A percentile compares a stretch with the other conserved stretches of the same genome.
Conservation (phyloP, 305 asterid genomes). For the Solanum aculeatissimum region DNA sequence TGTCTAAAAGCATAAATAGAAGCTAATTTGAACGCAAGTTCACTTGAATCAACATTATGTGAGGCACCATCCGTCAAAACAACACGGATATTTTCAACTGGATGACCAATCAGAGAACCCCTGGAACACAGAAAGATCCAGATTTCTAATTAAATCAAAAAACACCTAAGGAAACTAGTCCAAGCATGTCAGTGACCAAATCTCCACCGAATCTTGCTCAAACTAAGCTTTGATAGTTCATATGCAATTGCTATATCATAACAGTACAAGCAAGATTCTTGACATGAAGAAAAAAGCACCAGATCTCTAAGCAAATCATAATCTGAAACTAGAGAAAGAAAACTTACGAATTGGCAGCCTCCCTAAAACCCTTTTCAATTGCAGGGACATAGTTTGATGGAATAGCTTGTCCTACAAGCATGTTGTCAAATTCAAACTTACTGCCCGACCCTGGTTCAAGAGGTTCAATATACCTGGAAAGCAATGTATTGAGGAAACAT, state of each 20-base stretch:
- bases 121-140: constrained; percentile 32
- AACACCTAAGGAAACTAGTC: neutral
- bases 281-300: neutral
- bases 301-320: neutral
- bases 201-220: neutral
- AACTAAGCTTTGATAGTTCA: neutral
- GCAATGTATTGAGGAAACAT: constrained; percentile 2
- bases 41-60: constrained; percentile 99
- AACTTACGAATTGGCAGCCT: constrained; percentile 96
- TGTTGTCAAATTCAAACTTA: constrained; percentile 82
- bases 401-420: constrained; percentile 81
- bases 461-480: constrained; percentile 74
- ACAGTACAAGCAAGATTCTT: neutral
- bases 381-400: constrained; percentile 92
- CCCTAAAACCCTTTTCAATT: constrained; percentile 92
- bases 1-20: constrained; percentile 96
- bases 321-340: neutral
- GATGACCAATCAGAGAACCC: constrained; percentile 97
- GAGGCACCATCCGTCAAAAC: constrained; percentile 88
- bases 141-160: neutral
- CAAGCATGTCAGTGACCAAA: neutral
- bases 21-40: constrained; percentile 97
- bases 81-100: constrained; percentile 85
- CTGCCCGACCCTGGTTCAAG: constrained; percentile 67
- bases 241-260: neutral